These are phyloP conservation scores for Magnusiomyces magnusii DNA, from an alignment of 1,139 yeast species.

Conservation along the genomic window DNA sequence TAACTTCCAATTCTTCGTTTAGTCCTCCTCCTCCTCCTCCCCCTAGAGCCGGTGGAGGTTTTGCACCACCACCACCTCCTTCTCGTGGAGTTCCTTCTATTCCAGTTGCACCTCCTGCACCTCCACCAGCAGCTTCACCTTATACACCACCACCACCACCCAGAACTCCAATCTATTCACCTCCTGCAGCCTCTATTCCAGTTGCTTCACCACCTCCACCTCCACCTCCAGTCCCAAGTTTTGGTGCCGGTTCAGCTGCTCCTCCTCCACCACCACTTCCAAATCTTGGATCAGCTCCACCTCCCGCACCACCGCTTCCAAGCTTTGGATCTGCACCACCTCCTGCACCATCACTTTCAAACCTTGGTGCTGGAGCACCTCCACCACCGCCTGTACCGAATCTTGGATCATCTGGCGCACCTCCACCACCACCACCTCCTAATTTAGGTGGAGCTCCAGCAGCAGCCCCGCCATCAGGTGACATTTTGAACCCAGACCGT, in stretches of 20 bases:
- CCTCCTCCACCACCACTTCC: constrained; percentile 24
- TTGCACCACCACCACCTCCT: constrained; percentile 26
- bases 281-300: constrained; percentile 26
- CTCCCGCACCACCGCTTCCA: constrained; percentile 29
- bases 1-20: constrained; percentile 10
- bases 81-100: constrained; percentile 20
- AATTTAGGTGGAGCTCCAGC: constrained; percentile 22
- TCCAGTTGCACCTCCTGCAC: constrained; percentile 28
- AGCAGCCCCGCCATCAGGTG: constrained; percentile 34
- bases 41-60: constrained; percentile 24
- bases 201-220: constrained; percentile 26
- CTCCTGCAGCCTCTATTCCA: constrained; percentile 13
- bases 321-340: constrained; percentile 28
- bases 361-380: constrained; percentile 17
- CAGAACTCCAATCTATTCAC: constrained; percentile 11
- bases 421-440: constrained; percentile 38
- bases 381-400: constrained; percentile 15
- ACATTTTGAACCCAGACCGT: constrained; percentile 48
- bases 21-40: constrained; percentile 26
- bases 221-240: constrained; percentile 25
- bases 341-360: constrained; percentile 31
- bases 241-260: constrained; percentile 27
- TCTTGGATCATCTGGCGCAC: constrained; percentile 25
- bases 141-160: constrained; percentile 14
- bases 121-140: constrained; percentile 22